phyloP scores from a whole-genome alignment of 768 basidiomycete species.

The Vishniacozyma victoriae region DNA sequence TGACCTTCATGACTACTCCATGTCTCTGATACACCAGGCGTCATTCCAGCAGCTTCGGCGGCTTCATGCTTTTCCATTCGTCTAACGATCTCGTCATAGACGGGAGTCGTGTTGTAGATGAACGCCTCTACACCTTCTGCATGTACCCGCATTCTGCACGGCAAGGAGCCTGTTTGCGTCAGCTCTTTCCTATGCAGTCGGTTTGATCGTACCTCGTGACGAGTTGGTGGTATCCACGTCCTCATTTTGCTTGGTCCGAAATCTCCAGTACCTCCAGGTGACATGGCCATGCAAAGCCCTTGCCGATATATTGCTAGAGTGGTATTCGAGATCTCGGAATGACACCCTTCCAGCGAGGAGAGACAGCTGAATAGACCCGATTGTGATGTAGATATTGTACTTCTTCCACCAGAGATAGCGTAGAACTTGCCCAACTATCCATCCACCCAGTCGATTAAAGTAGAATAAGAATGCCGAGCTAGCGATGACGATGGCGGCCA shows the following conservation, averaged over 20 bases:
- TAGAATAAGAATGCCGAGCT: constrained; percentile 67
- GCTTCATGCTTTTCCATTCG: constrained; percentile 58
- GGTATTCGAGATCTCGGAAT: constrained; percentile 78
- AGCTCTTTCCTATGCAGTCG: constrained; percentile 4
- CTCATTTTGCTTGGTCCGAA: constrained; percentile 65
- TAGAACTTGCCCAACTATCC: constrained; percentile 59
- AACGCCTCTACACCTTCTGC: constrained; percentile 88
- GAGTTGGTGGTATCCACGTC: constrained; percentile 19
- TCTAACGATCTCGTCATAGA: constrained; percentile 78
- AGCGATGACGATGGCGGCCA: constrained; percentile 42
- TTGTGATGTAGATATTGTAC: constrained; percentile 70
- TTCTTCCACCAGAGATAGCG: constrained; percentile 74
- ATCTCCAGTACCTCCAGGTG: constrained; percentile 92
- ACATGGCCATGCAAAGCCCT: constrained; percentile 76
- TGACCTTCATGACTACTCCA: no score
- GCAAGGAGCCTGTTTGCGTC: constrained; percentile 46
- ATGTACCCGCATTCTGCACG: constrained; percentile 74
- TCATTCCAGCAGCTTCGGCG: no score
- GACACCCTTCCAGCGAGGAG: constrained; percentile 78
- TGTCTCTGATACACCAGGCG: no score
- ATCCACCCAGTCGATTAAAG: constrained; percentile 78
- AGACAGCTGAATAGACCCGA: constrained; percentile 88
- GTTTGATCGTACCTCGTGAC: no score
- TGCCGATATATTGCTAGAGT: constrained; percentile 86
- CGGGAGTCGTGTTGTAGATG: constrained; percentile 80